phyloP scores from a whole-genome alignment of 139 green algal species.

The Chlamydomonas sp. region DNA sequence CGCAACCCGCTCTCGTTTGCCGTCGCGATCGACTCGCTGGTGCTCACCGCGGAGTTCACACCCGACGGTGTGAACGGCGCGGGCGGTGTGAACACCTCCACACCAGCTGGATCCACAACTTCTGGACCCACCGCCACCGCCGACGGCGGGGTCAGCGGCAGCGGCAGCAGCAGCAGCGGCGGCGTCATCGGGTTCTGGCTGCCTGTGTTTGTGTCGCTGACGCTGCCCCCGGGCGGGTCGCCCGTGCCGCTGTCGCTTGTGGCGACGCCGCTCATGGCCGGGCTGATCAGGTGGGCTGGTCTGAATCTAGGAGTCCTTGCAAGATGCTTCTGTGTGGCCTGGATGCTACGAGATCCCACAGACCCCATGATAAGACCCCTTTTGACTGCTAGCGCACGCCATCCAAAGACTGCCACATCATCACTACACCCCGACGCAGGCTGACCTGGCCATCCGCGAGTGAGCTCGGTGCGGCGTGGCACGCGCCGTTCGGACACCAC shows the following conservation, averaged over 20 bases:
- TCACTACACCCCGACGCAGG: too few relatives aligned
- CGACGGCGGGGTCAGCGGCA: slow-evolving; percentile 26
- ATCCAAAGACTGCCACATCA: too few relatives aligned
- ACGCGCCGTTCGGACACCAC: too few relatives aligned
- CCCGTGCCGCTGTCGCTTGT: slow-evolving; percentile 40
- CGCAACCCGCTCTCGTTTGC: slow-evolving; percentile 51
- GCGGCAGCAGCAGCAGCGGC: slow-evolving; percentile 3
- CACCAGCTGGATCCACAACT: slow-evolving; percentile 20
- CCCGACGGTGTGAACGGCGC: too few relatives aligned
- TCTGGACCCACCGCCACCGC: slow-evolving; percentile 13
- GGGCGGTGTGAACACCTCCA: too few relatives aligned
- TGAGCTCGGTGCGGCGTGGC: too few relatives aligned
- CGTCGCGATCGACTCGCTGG: slow-evolving; percentile 39
- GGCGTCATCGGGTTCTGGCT: neutral
- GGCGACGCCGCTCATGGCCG: slow-evolving; percentile 34
- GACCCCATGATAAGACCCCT: too few relatives aligned
- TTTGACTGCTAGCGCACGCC: too few relatives aligned
- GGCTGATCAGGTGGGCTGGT: slow-evolving; percentile 44
- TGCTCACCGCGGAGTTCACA: neutral
- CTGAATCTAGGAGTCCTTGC: neutral
- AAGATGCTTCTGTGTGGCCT: too few relatives aligned
- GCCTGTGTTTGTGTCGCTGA: slow-evolving; percentile 26
- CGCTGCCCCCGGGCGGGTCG: slow-evolving; percentile 39
- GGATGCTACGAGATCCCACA: too few relatives aligned
- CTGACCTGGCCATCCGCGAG: too few relatives aligned